phyloP scores from a whole-genome alignment of 2,329 filamentous ascomycete genomes.

The Talaromyces sp. region DNA sequence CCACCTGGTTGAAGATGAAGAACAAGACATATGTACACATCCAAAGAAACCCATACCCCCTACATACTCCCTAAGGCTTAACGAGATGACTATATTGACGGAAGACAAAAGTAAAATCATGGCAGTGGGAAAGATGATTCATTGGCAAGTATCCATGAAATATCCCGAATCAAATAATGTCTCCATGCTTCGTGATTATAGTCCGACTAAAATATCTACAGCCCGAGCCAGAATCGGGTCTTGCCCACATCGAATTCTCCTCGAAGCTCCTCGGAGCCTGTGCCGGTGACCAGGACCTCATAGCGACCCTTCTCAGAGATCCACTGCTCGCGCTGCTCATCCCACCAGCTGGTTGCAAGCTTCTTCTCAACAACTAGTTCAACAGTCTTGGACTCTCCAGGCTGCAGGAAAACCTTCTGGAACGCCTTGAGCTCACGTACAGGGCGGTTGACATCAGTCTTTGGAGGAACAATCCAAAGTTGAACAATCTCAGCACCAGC shows the following conservation, averaged over 20 bases:
- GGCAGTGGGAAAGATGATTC: too few relatives aligned
- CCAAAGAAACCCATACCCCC: too few relatives aligned
- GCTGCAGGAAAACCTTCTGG: slow-evolving; percentile 63
- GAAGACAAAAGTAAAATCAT: too few relatives aligned
- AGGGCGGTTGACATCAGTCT: slow-evolving; percentile 57
- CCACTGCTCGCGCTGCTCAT: slow-evolving; percentile 69
- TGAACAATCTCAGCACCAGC: slow-evolving; percentile 60
- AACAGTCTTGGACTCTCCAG: slow-evolving; percentile 62
- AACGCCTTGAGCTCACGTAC: slow-evolving; percentile 68
- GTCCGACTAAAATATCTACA: slow-evolving; percentile 45
- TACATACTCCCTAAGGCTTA: too few relatives aligned
- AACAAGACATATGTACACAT: too few relatives aligned
- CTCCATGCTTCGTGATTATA: background rate
- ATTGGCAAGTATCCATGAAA: too few relatives aligned
- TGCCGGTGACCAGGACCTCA: slow-evolving; percentile 63
- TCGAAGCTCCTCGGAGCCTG: slow-evolving; percentile 54
- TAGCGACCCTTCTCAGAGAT: slow-evolving; percentile 68
- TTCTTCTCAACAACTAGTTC: slow-evolving; percentile 63
- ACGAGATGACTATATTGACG: too few relatives aligned
- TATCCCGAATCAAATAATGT: too few relatives aligned
- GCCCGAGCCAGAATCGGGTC: slow-evolving; percentile 69
- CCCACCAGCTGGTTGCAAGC: slow-evolving; percentile 70
- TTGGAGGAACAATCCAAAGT: slow-evolving; percentile 52
- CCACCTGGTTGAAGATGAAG: too few relatives aligned
- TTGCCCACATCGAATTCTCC: slow-evolving; percentile 60